Evolutionary conservation across 257 asterid species (phyloP).

Genomic region (Galeopsis tetrahit): DNA sequence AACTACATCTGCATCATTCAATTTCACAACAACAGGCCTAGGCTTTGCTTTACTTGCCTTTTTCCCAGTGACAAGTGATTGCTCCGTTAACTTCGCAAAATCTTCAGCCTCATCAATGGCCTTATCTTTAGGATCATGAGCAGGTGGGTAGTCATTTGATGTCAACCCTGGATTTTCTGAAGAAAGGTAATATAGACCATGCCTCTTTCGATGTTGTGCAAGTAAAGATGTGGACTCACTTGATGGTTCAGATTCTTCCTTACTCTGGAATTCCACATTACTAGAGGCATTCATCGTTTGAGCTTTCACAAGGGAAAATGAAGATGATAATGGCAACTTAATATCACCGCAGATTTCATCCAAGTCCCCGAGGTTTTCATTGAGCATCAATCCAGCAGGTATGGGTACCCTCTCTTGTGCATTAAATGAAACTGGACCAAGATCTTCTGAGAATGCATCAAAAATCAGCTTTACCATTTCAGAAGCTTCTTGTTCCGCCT

Average conservation of each 20-base stretch:
- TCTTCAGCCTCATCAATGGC: constrained; percentile 52
- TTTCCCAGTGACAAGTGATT: constrained; percentile 65
- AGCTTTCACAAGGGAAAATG: constrained; percentile 69
- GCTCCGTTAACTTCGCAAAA: constrained; percentile 77
- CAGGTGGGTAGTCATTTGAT: constrained; percentile 73
- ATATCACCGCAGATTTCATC: constrained; percentile 71
- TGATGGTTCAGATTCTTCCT: constrained; percentile 61
- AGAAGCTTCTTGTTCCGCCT: constrained; percentile 45
- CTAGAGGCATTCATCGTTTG: constrained; percentile 37
- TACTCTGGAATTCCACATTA: constrained; percentile 39
- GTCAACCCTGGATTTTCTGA: constrained; percentile 50
- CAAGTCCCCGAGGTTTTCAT: constrained; percentile 72
- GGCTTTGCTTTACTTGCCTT: constrained; percentile 62
- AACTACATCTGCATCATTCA: constrained; percentile 70
- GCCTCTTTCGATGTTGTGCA: constrained; percentile 83
- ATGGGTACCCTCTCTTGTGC: constrained; percentile 81
- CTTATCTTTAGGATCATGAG: constrained; percentile 63
- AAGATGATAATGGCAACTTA: constrained; percentile 52
- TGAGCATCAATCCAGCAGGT: constrained; percentile 76
- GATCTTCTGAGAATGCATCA: constrained; percentile 76
- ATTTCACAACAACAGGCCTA: constrained; percentile 88
- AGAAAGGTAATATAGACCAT: constrained; percentile 84
- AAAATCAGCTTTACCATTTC: constrained; percentile 53
- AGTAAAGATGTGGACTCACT: constrained; percentile 78
- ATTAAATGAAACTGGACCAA: constrained; percentile 80